These are phyloP conservation scores for Rhizophora mangle DNA, from an alignment of 345 rosid species.

Conservation along the genomic window DNA sequence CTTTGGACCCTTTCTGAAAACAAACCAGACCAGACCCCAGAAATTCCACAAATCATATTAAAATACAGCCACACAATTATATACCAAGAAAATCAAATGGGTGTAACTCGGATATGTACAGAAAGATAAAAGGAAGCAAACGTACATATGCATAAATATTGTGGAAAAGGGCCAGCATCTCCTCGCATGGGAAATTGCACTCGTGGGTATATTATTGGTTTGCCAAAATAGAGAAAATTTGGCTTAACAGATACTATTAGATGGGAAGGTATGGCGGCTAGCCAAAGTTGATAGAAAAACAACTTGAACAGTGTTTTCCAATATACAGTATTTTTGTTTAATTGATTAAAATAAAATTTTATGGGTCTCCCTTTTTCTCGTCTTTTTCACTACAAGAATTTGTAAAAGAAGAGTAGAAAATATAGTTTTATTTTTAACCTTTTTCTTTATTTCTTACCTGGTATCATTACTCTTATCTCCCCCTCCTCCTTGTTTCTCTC, in stretches of 20 bases:
- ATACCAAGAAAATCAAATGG: background rate
- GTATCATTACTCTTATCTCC: slow-evolving; percentile 39
- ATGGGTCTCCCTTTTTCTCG: slow-evolving; percentile 26
- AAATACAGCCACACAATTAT: background rate
- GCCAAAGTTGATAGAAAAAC: slow-evolving; percentile 52
- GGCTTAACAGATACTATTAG: slow-evolving; percentile 30
- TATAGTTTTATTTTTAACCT: background rate
- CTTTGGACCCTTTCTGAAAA: slow-evolving; percentile 20
- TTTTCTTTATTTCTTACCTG: slow-evolving; percentile 47
- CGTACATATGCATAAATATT: slow-evolving; percentile 6
- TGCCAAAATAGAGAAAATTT: slow-evolving; percentile 26
- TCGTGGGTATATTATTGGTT: slow-evolving; percentile 44
- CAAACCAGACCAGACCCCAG: slow-evolving; percentile 18
- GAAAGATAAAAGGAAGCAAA: slow-evolving; percentile 31
- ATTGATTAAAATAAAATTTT: slow-evolving; percentile 24
- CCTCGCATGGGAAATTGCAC: slow-evolving; percentile 70
- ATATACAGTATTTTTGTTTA: slow-evolving; percentile 31
- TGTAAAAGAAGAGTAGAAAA: slow-evolving; percentile 37
- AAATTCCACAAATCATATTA: slow-evolving; percentile 26
- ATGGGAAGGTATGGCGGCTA: slow-evolving; percentile 52
- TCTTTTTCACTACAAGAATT: slow-evolving; percentile 38
- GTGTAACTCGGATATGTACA: slow-evolving; percentile 2
- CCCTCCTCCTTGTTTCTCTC: slow-evolving; percentile 12
- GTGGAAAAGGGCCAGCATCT: slow-evolving; percentile 65
- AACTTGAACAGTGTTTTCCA: slow-evolving; percentile 43